phyloP scores from a whole-genome alignment of 73 alveolate genomes.

The Uronychia binucleata region DNA sequence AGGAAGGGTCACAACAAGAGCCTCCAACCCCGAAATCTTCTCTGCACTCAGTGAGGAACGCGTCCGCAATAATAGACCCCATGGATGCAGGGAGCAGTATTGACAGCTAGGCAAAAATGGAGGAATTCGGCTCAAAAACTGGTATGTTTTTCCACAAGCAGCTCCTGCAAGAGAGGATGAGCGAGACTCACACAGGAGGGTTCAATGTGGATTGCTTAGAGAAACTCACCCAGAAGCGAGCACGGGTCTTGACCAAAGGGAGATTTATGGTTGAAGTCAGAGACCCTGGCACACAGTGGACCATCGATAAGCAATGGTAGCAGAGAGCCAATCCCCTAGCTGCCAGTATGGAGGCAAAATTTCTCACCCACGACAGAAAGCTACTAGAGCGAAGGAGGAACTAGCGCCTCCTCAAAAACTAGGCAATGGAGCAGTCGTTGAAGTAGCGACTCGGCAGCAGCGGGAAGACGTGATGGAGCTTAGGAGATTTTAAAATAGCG shows the following conservation, averaged over 20 bases:
- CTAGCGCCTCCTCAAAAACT: conserved; percentile 16
- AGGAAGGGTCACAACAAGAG: too few species aligned
- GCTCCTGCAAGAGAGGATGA: background rate
- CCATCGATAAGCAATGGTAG: conserved; percentile 18
- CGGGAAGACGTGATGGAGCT: too few species aligned
- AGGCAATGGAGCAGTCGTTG: conserved; percentile 15
- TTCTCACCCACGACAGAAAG: conserved; percentile 11
- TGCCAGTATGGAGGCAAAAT: conserved; percentile 2
- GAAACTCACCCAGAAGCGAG: background rate
- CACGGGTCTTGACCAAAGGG: background rate
- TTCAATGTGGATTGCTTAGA: background rate
- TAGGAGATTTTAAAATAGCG: too few species aligned
- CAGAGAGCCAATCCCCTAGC: conserved; percentile 29
- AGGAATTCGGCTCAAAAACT: too few species aligned
- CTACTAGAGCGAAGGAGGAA: conserved; percentile 27
- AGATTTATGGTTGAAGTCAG: background rate
- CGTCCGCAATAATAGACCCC: too few species aligned
- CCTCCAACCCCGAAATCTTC: too few species aligned
- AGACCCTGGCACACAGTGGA: conserved; percentile 17
- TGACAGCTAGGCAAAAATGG: too few species aligned
- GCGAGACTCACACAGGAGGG: background rate
- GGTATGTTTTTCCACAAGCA: background rate
- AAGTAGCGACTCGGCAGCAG: too few species aligned
- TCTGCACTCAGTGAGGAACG: too few species aligned
- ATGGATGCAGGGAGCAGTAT: too few species aligned